phyloP scores from a whole-genome alignment of 768 basidiomycete species.

The Pisolithus marmoratus region DNA sequence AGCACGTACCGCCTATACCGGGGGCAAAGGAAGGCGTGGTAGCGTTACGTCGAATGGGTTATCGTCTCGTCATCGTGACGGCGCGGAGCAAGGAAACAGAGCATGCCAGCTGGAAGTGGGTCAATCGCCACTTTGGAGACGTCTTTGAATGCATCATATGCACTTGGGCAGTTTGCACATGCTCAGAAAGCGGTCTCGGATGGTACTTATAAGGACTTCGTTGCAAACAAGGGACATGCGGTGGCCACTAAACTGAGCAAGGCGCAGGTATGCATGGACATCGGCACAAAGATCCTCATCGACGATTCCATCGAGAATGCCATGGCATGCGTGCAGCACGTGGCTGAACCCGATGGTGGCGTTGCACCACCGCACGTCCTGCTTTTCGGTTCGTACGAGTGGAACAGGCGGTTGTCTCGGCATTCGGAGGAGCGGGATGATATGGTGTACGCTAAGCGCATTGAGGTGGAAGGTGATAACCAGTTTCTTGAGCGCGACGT shows the following conservation, averaged over 20 bases:
- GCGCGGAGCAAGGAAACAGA: slow-evolving; percentile 55
- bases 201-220: neutral
- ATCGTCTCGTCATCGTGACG: slow-evolving; percentile 67
- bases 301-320: slow-evolving; percentile 84
- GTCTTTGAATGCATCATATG: slow-evolving; percentile 60
- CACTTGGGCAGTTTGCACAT: slow-evolving; percentile 66
- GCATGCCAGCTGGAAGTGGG: slow-evolving; percentile 62
- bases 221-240: slow-evolving; percentile 26
- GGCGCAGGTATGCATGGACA: slow-evolving; percentile 61
- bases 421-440: slow-evolving; percentile 42
- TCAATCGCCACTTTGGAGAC: slow-evolving; percentile 59
- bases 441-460: slow-evolving; percentile 47
- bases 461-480: slow-evolving; percentile 40
- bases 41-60: slow-evolving; percentile 56
- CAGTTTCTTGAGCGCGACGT: slow-evolving; percentile 54
- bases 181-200: slow-evolving; percentile 32
- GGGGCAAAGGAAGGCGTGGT: slow-evolving; percentile 57
- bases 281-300: slow-evolving; percentile 62
- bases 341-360: slow-evolving; percentile 5
- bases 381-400: slow-evolving; percentile 71
- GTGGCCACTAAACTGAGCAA: slow-evolving; percentile 59
- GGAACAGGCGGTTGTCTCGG: slow-evolving; percentile 59
- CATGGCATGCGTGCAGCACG: slow-evolving; percentile 43
- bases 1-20: slow-evolving; percentile 44
- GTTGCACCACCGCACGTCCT: slow-evolving; percentile 47